phyloP scores from a whole-genome alignment of 2,329 filamentous ascomycete species.

The Penicillium italicum region DNA sequence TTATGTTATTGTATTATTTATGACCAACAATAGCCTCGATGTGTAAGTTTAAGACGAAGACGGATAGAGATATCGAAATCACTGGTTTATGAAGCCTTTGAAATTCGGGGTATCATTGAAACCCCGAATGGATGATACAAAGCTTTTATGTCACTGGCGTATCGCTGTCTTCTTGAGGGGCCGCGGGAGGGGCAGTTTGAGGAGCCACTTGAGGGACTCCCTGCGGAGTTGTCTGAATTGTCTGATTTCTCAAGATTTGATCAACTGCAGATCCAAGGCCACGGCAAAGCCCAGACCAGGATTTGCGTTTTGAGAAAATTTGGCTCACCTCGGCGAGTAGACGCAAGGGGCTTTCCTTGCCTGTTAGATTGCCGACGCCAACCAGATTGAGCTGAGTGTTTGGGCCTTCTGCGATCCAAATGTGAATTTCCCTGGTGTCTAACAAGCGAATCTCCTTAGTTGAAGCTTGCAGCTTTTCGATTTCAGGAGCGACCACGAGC shows the following conservation, averaged over 20 bases:
- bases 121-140: neutral
- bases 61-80: neutral
- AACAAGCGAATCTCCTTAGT: neutral
- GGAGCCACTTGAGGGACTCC: neutral
- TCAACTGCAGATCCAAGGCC: neutral
- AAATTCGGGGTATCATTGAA: neutral
- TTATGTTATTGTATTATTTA: neutral
- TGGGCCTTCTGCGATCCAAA: neutral
- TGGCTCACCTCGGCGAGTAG: neutral
- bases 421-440: neutral
- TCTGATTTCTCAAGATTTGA: neutral
- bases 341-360: neutral
- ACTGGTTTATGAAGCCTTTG: neutral
- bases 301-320: neutral
- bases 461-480: neutral
- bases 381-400: neutral
- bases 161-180: neutral
- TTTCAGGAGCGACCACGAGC: neutral
- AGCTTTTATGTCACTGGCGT: neutral
- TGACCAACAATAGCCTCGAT: neutral
- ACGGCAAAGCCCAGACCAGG: neutral
- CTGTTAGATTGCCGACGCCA: neutral
- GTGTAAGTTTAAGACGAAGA: neutral
- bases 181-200: no score
- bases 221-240: neutral